These are phyloP conservation scores for Camellia lanceoleosa DNA, from an alignment of 148 eudicot genomes.

Conservation along the genomic window DNA sequence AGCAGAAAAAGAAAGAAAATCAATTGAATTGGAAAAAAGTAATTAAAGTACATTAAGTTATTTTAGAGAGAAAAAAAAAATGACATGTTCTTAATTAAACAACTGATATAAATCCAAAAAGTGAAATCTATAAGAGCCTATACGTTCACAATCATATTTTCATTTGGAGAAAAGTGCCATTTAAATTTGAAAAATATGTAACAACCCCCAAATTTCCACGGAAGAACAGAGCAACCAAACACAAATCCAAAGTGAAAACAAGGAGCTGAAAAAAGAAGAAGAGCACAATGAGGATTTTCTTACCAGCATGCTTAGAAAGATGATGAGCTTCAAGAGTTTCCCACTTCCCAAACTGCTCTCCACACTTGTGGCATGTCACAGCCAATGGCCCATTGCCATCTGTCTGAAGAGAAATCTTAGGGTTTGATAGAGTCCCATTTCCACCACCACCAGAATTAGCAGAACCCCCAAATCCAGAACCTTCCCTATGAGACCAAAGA, in stretches of 20 bases:
- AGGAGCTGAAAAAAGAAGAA: neutral
- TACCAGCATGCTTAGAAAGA: conserved; percentile 97
- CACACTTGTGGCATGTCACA: conserved; percentile 82
- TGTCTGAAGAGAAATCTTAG: conserved; percentile 43
- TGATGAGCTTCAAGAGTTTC: conserved; percentile 95
- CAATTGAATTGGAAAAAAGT: too few species aligned
- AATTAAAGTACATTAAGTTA: too few species aligned
- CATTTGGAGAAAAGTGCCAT: neutral
- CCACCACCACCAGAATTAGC: conserved; percentile 19
- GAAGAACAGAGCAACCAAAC: neutral
- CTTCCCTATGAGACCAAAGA: conserved; percentile 27
- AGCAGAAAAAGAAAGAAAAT: neutral
- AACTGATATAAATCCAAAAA: neutral
- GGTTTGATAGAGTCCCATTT: conserved; percentile 36
- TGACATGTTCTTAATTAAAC: neutral
- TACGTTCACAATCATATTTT: neutral
- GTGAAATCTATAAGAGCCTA: neutral
- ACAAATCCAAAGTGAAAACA: neutral
- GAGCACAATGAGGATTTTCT: neutral
- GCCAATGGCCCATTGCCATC: conserved; percentile 42
- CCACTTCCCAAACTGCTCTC: conserved; percentile 81
- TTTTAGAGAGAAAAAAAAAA: too few species aligned
- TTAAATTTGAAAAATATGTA: neutral
- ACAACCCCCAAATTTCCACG: neutral
- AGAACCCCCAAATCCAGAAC: conserved; percentile 26